Evolutionary conservation across 1,284 basidiomycete species (phyloP), one percentile per base, ranked within the genome.

Genomic region (Peniophora sp.): DNA sequence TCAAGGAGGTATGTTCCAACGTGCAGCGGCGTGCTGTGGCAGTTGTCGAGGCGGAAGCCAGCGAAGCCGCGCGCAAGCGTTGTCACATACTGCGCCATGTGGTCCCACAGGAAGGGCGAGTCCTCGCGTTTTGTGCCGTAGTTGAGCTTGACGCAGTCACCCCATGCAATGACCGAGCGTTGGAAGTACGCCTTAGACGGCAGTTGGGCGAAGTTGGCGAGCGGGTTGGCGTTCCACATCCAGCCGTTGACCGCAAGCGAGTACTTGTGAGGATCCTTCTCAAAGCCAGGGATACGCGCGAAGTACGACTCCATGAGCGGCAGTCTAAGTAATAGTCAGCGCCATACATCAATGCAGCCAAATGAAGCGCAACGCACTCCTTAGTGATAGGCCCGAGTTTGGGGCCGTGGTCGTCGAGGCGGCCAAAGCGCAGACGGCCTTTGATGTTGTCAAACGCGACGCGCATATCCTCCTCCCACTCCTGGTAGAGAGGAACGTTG

Each of bases 1-100:
- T 99, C 97, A 27, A 99, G 83, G 71, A 99, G 85, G 51, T 79
- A 75, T 14, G 88, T 86, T n/a, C 95, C 96, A 17, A 98, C 93
- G 58, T 92, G 85, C 45, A 98, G 71, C 5, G 96, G 97, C 0
- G 96, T 99, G 14, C 96, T 98, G 69, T 99, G 96, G 61, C 93
- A 97, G 65, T 99, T 99, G 69, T 99, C 96, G 60, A 99, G 89
- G 22, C 97, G 82, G 78, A 99, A 97, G 6, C 96, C 96, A 56
- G 97, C 87, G 63, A 97, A 99, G 9, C 81, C 79, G 39, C 70
- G 71, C 0, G 96, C 96, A 44, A 94, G 83, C 17, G 75, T 75
- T 49, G 77, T 79, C 53, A 93, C 90, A 59, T 97, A 97, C 49
- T 75, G 70, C n/a, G 80, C 86, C 84, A 99, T 98, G 68, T 94